These are phyloP conservation scores for Candida xiaguanensis DNA, from an alignment of 805 yeast genomes.

Conservation along the genomic window DNA sequence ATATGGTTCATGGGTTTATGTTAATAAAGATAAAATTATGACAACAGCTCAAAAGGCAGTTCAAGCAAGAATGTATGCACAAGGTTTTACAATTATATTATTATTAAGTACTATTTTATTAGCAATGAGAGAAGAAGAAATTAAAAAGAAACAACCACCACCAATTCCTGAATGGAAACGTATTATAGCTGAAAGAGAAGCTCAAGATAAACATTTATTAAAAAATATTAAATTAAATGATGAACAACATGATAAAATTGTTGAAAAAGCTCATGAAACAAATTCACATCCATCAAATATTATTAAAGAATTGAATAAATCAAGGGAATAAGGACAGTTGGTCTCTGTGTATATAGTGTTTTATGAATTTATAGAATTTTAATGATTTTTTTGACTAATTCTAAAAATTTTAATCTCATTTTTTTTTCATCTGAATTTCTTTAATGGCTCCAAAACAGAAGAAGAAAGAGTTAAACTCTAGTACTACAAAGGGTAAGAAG, in stretches of 20 bases:
- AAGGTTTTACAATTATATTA: constrained; percentile 70
- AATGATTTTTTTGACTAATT: not conserved
- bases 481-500: constrained; percentile 42
- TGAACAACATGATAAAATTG: constrained; percentile 1
- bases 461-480: constrained; percentile 6
- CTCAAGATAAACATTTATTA: constrained; percentile 14
- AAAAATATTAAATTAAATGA: not conserved
- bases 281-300: constrained; percentile 4
- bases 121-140: constrained; percentile 60
- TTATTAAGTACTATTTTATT: constrained; percentile 66
- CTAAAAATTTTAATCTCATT: not conserved
- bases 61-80: constrained; percentile 90
- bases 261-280: constrained; percentile 4
- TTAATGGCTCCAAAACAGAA: constrained; percentile 9
- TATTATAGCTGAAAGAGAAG: constrained; percentile 23
- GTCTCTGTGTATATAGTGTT: not conserved
- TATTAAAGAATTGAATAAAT: constrained; percentile 1
- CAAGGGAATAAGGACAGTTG: not conserved
- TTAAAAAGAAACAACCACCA: constrained; percentile 33
- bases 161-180: constrained; percentile 37
- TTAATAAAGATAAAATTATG: constrained; percentile 72
- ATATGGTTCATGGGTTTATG: constrained; percentile 69
- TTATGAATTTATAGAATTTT: not conserved
- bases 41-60: constrained; percentile 76
- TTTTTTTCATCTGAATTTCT: not conserved